Base-by-base conservation (phyloP, 768 basidiomycete genomes). In the Russula virescens region DNA sequence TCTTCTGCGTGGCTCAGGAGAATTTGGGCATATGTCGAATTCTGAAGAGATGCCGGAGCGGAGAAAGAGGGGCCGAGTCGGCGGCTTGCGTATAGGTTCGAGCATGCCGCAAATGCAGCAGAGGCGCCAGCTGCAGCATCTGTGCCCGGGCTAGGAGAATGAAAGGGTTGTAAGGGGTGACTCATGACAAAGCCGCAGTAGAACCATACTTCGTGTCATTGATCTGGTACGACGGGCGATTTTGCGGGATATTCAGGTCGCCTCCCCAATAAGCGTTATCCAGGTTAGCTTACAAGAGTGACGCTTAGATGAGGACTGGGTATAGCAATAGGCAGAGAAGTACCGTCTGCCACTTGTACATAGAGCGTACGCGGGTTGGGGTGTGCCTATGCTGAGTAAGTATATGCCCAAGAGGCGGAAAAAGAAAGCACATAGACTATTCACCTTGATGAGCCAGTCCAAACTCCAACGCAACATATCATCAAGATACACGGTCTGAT, bases 401-500 rank as follows among this genome's bases (percentile, higher is more conserved):
- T 19, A 50, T 56, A 23, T 52, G 40, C 10, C 55, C 19, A 35
- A 11, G 14, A 42, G 34, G 14, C 49, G 56, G 26, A 52, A 26
- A 16, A 26, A 16, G 11, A 31, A 38, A 6, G 34, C 53, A 23
- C 16, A 56, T 8, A 35, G 34, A 23, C 19, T n/a, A 55, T 38
- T 64, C 60, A 87, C 93, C 78, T 91, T 92, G 56, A 95, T 91
- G 55, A 95, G 76, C 92, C 93, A 97, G 73, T 93, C 88, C 49
- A 93, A 81, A 26, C 93, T 88, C 91, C 91, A 96, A 63, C 94
- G 84, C 56, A 96, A 76, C 79, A 90, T 94, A 64, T 84, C 83
- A 69, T 97, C 95, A n/a, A 97, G 83, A 72, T 96, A 97, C 2
- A 84, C 82, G 0, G 93, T 92, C 74, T 96, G 94, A 57, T 91